Conservation (phyloP, 257 asterid genomes). For the Osmanthus fragrans region DNA sequence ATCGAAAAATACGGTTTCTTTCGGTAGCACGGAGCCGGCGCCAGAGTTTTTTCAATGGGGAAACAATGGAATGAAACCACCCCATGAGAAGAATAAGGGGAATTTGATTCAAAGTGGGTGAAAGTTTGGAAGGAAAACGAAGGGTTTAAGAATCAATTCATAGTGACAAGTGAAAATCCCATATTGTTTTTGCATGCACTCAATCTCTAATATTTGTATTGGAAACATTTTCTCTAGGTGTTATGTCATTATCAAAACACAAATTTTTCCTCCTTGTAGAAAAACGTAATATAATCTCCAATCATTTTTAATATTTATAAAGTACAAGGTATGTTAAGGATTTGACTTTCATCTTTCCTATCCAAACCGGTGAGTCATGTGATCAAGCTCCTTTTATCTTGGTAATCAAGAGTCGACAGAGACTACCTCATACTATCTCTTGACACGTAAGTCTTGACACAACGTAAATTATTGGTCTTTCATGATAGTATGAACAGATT, state of each 20-base stretch:
- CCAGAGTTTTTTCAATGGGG: constrained; percentile 56
- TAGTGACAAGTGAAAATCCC: constrained; percentile 17
- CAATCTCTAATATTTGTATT: constrained; percentile 28
- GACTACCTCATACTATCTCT: no score
- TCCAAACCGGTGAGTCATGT: no score
- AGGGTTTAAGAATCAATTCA: constrained; percentile 9
- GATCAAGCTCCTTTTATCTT: no score
- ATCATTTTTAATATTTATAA: no score
- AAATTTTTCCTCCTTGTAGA: not conserved
- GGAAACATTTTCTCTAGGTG: constrained; percentile 29
- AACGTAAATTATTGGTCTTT: no score
- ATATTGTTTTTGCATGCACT: constrained; percentile 31
- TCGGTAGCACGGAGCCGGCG: constrained; percentile 36
- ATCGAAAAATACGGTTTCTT: constrained; percentile 34
- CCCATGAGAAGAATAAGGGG: constrained; percentile 37
- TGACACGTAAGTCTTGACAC: no score
- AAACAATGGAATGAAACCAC: constrained; percentile 50
- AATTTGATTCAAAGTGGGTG: constrained; percentile 24
- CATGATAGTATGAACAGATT: no score
- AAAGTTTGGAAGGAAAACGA: constrained; percentile 30
- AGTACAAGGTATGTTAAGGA: no score
- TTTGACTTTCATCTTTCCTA: no score
- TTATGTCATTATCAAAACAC: constrained; percentile 35
- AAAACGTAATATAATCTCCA: no score
- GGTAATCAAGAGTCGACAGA: no score